These are phyloP conservation scores for Aechmea fasciata DNA, from an alignment of 176 grass and related monocot genomes.

Conservation along the genomic window DNA sequence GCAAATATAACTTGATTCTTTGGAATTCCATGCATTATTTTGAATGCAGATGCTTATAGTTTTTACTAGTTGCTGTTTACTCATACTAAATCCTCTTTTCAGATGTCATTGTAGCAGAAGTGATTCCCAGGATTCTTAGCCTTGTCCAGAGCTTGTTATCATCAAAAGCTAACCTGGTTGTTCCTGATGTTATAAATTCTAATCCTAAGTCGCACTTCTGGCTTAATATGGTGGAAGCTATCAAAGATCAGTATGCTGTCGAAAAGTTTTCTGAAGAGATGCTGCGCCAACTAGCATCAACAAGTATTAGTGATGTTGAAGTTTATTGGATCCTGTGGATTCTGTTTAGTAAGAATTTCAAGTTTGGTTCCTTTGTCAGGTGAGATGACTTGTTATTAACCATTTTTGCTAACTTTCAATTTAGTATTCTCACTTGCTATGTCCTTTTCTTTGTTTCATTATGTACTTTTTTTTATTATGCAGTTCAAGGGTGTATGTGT, in stretches of 20 bases:
- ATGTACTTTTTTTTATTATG: neutral
- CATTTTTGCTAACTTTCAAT: no score
- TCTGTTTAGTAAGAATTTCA: conserved; percentile 57
- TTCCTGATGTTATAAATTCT: conserved; percentile 32
- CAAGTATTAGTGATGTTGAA: conserved; percentile 62
- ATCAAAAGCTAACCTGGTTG: conserved; percentile 29
- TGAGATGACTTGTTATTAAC: conserved; percentile 19
- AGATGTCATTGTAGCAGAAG: conserved; percentile 73
- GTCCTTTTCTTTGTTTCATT: conserved; percentile 10
- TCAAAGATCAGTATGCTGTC: conserved; percentile 78
- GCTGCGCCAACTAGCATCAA: conserved; percentile 57
- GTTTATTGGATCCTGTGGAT: conserved; percentile 79
- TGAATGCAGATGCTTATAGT: neutral
- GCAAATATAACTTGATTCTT: neutral
- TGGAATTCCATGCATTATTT: neutral
- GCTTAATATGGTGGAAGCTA: conserved; percentile 68
- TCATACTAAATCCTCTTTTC: conserved; percentile 39
- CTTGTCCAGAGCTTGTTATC: conserved; percentile 53
- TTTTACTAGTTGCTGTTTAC: conserved; percentile 17
- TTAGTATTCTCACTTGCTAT: no score
- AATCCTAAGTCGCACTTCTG: conserved; percentile 63
- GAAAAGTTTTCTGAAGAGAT: conserved; percentile 83
- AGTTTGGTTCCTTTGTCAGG: conserved; percentile 45
- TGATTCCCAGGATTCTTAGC: conserved; percentile 55
- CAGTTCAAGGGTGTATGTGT: no score